Conservation (phyloP, 371 early-diverging fungal species). For the Capillidium heterosporum region DNA sequence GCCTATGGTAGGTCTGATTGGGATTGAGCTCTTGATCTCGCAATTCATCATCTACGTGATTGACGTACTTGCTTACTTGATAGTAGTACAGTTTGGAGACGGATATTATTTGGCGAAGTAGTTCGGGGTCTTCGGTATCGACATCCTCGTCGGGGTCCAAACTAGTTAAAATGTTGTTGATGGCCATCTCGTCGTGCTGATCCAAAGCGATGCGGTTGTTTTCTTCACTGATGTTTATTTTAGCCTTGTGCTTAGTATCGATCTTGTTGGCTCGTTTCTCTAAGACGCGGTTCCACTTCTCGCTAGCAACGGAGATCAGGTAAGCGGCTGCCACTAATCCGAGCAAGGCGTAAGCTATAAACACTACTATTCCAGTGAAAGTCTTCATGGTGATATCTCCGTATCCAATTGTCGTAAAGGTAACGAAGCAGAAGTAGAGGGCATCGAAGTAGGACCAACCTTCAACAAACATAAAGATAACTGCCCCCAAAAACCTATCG, state of each 20-base stretch:
- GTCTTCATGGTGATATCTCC: neutral
- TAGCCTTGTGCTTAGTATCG: neutral
- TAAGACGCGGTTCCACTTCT: neutral
- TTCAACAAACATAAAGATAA: slow-evolving; percentile 3
- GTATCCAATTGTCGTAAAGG: slow-evolving; percentile 8
- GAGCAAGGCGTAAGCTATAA: neutral
- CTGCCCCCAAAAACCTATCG: slow-evolving; percentile 5
- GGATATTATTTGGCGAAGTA: too few species aligned
- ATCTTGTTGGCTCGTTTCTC: neutral
- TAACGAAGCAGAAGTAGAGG: slow-evolving; percentile 7
- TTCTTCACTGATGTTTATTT: neutral
- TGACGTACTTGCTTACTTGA: too few species aligned
- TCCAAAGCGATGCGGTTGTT: neutral
- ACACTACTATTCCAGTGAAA: neutral
- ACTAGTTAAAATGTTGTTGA: too few species aligned
- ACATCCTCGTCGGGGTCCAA: too few species aligned
- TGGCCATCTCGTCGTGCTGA: too few species aligned
- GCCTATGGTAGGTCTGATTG: too few species aligned
- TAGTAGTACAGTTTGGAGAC: too few species aligned
- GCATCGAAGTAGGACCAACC: slow-evolving; percentile 6
- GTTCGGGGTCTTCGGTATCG: too few species aligned
- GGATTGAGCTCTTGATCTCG: too few species aligned
- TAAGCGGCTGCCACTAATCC: slow-evolving; percentile 5
- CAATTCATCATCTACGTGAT: too few species aligned
- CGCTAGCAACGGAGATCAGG: slow-evolving; percentile 3